Percentiles rank a stretch among this genome's conserved stretches.
These are phyloP conservation scores for Lomentospora prolificans DNA, from an alignment of 2,329 filamentous ascomycete genomes.

Conservation along the genomic window DNA sequence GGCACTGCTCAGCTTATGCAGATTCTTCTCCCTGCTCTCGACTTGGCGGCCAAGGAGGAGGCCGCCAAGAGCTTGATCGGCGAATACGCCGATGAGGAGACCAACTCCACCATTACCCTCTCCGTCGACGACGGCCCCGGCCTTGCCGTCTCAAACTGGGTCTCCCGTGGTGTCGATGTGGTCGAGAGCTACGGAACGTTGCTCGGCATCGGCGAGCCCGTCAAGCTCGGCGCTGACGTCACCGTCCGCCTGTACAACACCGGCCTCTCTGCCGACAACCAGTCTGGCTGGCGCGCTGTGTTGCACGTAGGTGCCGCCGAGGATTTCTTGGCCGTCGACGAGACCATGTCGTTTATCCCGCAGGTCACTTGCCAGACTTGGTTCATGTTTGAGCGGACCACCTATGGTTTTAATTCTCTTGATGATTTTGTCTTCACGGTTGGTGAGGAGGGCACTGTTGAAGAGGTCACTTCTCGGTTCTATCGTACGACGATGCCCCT, in stretches of 20 bases:
- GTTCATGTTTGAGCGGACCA: slow-evolving; percentile 3
- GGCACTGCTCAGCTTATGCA: slow-evolving; percentile 19
- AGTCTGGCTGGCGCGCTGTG: slow-evolving; percentile 23
- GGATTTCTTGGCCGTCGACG: background rate
- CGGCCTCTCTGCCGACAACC: slow-evolving; percentile 13
- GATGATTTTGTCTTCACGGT: slow-evolving; percentile 2
- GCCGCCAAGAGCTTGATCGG: slow-evolving; percentile 22
- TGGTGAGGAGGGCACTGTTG: background rate
- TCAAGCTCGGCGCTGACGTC: slow-evolving; percentile 11
- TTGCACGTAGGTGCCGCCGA: slow-evolving; percentile 14
- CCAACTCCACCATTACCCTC: slow-evolving; percentile 30
- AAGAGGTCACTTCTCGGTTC: slow-evolving; percentile 2
- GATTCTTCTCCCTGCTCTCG: slow-evolving; percentile 29
- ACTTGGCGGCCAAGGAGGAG: slow-evolving; percentile 29
- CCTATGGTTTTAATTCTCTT: slow-evolving; percentile 3
- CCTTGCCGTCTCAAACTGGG: slow-evolving; percentile 26
- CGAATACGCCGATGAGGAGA: slow-evolving; percentile 25
- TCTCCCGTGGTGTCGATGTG: slow-evolving; percentile 30
- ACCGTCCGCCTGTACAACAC: slow-evolving; percentile 22
- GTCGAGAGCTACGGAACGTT: slow-evolving; percentile 23
- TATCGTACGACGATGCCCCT: background rate
- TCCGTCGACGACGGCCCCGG: slow-evolving; percentile 27
- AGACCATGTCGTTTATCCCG: background rate
- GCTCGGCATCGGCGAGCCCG: slow-evolving; percentile 12
- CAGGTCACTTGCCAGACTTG: background rate